Conservation (phyloP, 2,329 filamentous ascomycete species). For the Thielaviopsis euricoi region DNA sequence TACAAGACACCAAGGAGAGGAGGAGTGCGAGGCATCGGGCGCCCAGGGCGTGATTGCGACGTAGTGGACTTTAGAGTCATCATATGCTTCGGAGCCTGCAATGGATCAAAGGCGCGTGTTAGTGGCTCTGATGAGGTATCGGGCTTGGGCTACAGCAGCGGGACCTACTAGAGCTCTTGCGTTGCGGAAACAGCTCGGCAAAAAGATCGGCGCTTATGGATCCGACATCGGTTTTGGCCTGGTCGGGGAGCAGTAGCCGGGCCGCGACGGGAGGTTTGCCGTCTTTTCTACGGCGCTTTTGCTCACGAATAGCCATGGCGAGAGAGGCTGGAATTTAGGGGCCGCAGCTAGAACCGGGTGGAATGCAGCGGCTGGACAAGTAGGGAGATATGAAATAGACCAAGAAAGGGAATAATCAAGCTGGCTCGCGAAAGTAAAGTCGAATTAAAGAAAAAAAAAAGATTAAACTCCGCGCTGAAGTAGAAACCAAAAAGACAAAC, state of each 20-base stretch:
- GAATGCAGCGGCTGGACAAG: neutral
- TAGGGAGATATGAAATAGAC: neutral
- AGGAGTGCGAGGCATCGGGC: constrained; percentile 39
- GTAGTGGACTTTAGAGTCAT: constrained; percentile 33
- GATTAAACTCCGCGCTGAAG: neutral
- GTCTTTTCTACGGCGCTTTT: constrained; percentile 17
- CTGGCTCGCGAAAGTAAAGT: neutral
- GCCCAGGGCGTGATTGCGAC: constrained; percentile 62
- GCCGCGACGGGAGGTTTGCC: constrained; percentile 66
- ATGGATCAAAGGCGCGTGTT: constrained; percentile 13
- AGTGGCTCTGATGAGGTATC: neutral
- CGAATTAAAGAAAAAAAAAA: neutral
- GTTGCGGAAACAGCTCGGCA: constrained; percentile 54
- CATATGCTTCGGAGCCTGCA: constrained; percentile 20
- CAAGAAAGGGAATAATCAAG: neutral
- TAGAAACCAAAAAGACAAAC: neutral
- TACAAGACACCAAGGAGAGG: constrained; percentile 69
- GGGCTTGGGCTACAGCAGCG: neutral
- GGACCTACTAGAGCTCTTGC: constrained; percentile 1
- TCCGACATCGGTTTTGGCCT: constrained; percentile 70
- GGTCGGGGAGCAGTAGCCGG: constrained; percentile 68
- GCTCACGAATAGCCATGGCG: constrained; percentile 4
- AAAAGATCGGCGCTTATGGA: constrained; percentile 78
- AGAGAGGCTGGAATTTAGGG: neutral
- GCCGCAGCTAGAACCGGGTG: neutral